These are phyloP conservation scores for Iris macrosiphon DNA, from an alignment of 106 monocot genomes.

Conservation along the genomic window DNA sequence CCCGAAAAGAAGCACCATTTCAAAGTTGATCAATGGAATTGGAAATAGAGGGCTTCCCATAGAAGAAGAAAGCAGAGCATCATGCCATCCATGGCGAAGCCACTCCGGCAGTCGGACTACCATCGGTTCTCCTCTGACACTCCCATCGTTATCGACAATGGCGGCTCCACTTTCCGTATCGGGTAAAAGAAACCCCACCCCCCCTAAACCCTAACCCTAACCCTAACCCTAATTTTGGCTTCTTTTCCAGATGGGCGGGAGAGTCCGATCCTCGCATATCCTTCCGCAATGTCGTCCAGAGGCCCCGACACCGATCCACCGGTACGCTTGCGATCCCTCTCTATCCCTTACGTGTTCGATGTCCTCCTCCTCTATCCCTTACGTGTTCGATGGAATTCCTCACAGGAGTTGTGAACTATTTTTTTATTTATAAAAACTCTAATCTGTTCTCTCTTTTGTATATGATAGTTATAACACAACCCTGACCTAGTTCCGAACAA, in stretches of 20 bases:
- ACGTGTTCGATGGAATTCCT: no score
- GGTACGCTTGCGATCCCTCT: constrained; percentile 22
- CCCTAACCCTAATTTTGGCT: not conserved
- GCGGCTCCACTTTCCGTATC: constrained; percentile 69
- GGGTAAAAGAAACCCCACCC: constrained; percentile 39
- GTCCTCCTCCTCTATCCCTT: no score
- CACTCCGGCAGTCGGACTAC: constrained; percentile 67
- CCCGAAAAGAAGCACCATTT: no score
- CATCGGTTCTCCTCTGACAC: constrained; percentile 37
- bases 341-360: not conserved
- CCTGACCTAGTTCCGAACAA: no score
- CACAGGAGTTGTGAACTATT: no score
- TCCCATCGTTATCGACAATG: constrained; percentile 97
- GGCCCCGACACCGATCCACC: constrained; percentile 85
- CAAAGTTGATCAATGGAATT: no score
- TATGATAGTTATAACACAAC: no score
- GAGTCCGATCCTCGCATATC: constrained; percentile 80
- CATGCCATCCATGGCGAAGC: constrained; percentile 27
- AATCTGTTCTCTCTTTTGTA: no score
- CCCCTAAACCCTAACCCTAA: constrained; percentile 37
- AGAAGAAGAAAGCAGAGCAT: not conserved
- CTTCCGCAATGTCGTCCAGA: constrained; percentile 80
- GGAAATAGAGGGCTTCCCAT: not conserved
- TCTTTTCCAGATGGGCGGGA: constrained; percentile 72
- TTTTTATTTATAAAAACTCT: no score